Conservation (phyloP, 139 green algal species). For the Spirogloea muscicola region DNA sequence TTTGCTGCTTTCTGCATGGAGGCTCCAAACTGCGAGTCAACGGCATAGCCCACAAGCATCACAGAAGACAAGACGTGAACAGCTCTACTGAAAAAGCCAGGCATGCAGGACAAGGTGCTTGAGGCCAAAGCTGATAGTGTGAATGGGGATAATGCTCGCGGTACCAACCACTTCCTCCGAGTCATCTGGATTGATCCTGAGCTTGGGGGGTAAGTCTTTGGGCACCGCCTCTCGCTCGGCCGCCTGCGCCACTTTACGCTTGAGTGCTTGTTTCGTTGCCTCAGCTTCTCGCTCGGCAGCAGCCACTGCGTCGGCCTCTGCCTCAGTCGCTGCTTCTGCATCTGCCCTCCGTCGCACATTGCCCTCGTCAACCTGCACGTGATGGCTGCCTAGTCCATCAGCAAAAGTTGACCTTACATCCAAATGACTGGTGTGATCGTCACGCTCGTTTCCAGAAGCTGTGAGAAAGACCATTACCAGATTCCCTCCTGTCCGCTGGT, state of each 20-base stretch:
- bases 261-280: conserved; percentile 18
- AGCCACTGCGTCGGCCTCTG: conserved; percentile 7
- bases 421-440: too few species aligned
- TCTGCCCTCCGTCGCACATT: conserved; percentile 17
- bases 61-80: background rate
- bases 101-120: background rate
- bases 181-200: conserved; percentile 43
- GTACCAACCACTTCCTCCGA: conserved; percentile 41
- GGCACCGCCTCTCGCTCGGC: conserved; percentile 12
- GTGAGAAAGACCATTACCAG: too few species aligned
- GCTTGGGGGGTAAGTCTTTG: conserved; percentile 22
- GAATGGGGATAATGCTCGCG: background rate
- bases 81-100: background rate
- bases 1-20: conserved; percentile 27
- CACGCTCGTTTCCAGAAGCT: background rate
- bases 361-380: background rate
- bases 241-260: conserved; percentile 37
- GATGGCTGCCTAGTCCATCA: background rate
- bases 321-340: background rate
- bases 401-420: background rate
- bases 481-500: background rate
- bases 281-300: conserved; percentile 33
- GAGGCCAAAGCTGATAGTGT: background rate
- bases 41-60: background rate
- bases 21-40: background rate